phyloP scores from a whole-genome alignment of 495 filamentous ascomycete species.

The Viridothelium virens region DNA sequence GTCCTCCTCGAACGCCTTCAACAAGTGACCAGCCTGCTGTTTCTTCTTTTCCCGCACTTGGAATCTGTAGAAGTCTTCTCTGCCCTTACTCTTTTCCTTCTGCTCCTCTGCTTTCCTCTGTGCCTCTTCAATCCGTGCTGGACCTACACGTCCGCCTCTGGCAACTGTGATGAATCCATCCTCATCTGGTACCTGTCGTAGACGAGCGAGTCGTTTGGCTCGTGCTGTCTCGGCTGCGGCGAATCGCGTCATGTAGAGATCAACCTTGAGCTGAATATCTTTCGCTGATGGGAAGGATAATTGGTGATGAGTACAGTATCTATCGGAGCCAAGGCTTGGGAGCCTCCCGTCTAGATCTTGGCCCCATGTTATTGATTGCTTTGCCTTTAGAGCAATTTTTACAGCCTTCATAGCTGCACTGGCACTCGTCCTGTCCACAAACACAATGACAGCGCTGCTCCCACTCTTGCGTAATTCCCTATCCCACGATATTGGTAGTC shows the following conservation, averaged over 20 bases:
- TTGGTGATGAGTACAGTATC: constrained; percentile 58
- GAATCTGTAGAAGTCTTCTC: constrained; percentile 84
- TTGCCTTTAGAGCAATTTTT: constrained; percentile 51
- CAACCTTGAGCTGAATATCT: constrained; percentile 59
- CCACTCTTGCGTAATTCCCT: constrained; percentile 63
- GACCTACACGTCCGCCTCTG: constrained; percentile 63
- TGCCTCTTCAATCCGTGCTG: constrained; percentile 66
- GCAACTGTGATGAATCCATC: constrained; percentile 94
- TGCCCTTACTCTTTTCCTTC: constrained; percentile 57
- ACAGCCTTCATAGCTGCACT: constrained; percentile 65
- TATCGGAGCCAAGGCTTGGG: constrained; percentile 14
- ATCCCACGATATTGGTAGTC: constrained; percentile 66
- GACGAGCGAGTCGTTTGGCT: constrained; percentile 51
- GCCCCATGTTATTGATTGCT: constrained; percentile 43
- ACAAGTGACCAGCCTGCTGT: constrained; percentile 61
- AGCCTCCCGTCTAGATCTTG: constrained; percentile 37
- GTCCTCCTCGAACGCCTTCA: constrained; percentile 59
- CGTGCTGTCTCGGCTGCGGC: constrained; percentile 57
- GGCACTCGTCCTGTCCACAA: constrained; percentile 71
- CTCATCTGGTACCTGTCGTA: constrained; percentile 73
- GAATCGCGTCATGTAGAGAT: constrained; percentile 74
- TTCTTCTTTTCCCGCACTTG: constrained; percentile 86
- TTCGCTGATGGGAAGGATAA: constrained; percentile 60
- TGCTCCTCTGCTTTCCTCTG: constrained; percentile 63
- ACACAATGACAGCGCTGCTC: constrained; percentile 66